Base-by-base conservation (phyloP, 148 eudicot genomes). In the Pharnaceum exiguum region DNA sequence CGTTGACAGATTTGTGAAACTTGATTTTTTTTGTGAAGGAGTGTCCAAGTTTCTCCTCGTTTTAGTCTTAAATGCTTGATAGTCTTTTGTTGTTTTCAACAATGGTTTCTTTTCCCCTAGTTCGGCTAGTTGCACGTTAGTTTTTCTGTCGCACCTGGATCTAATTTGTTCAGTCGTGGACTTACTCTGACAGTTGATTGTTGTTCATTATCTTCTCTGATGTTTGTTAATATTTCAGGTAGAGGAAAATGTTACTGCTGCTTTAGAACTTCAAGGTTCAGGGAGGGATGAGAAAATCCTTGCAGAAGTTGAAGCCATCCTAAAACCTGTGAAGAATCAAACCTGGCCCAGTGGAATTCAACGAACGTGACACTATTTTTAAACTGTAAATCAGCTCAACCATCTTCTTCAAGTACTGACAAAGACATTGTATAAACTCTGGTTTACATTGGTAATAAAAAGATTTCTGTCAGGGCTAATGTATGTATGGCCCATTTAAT, bases 261-360 rank as follows among this genome's bases (percentile, higher is more conserved):
- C 89, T 44, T 58, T 63, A 56, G 95, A 86, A 65, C 81, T 94
- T 15, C 73, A 69, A 46, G 67, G 62, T 10, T 51, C 37, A 1
- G 82, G 87, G 26, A 78, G 61, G 51, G 96, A 93, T 30, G 76
- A 80, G 62, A 36, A 63, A 56, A 57, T 77, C 28, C 63, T 83
- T 30, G 66, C 79, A 8, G 86, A 86, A 71, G 60, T 94, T 10
- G 84, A 82, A 71, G 83, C 72, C 31, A 84, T 89, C 52, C 60
- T 94, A 43, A 86, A 89, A 69, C 91, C 82, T 2, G 85, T 94
- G 46, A 86, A 83, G 80, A 93, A 93, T 63, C 84, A 79, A 57
- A 79, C 95, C 48, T 93, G 98, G 99, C 95, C 81, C 8, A 89
- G 99, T 16, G 96, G 99, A 7, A 66, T 84, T 36, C 78, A 73